Evolutionary conservation across 768 basidiomycete genomes (phyloP).

Genomic region (Trametes elegans): DNA sequence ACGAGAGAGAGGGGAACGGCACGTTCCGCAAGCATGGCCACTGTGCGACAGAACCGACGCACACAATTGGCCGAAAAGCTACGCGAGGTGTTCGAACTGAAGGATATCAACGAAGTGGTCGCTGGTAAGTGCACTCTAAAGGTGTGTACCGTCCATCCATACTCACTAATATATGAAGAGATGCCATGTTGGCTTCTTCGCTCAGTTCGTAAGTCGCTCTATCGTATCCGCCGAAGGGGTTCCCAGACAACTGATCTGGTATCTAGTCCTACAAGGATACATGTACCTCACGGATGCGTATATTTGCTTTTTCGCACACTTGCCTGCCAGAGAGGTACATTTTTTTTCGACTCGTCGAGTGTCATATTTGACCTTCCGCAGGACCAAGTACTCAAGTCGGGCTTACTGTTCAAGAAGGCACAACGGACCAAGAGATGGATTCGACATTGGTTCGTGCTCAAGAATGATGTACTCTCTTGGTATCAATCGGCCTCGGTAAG

Average conservation of each 20-base stretch:
- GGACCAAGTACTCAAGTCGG: slow-evolving; percentile 94
- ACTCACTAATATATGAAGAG: slow-evolving; percentile 50
- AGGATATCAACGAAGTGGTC: slow-evolving; percentile 79
- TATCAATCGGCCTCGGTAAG: slow-evolving; percentile 89
- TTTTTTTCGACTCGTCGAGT: neutral
- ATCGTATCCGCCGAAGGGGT: neutral
- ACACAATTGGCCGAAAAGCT: slow-evolving; percentile 83
- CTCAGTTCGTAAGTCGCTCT: slow-evolving; percentile 69
- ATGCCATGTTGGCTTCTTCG: slow-evolving; percentile 93
- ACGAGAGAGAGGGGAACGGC: slow-evolving; percentile 9
- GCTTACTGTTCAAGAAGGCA: slow-evolving; percentile 83
- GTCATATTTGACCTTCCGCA: slow-evolving; percentile 31
- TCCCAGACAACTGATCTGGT: slow-evolving; percentile 11
- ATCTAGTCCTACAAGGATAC: slow-evolving; percentile 88
- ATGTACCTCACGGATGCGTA: slow-evolving; percentile 95
- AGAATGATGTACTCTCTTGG: slow-evolving; percentile 96
- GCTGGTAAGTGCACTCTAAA: slow-evolving; percentile 52
- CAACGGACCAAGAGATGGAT: slow-evolving; percentile 89
- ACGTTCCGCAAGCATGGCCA: slow-evolving; percentile 58
- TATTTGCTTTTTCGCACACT: slow-evolving; percentile 95
- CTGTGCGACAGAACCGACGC: slow-evolving; percentile 67
- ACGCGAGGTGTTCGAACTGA: slow-evolving; percentile 81
- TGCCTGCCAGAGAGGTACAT: slow-evolving; percentile 83
- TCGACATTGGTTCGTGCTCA: slow-evolving; percentile 95
- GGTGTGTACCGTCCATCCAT: neutral